Percentiles rank a stretch among this genome's conserved stretches.
Conservation (phyloP, 1,284 basidiomycete genomes). For the Trametes hirsuta region DNA sequence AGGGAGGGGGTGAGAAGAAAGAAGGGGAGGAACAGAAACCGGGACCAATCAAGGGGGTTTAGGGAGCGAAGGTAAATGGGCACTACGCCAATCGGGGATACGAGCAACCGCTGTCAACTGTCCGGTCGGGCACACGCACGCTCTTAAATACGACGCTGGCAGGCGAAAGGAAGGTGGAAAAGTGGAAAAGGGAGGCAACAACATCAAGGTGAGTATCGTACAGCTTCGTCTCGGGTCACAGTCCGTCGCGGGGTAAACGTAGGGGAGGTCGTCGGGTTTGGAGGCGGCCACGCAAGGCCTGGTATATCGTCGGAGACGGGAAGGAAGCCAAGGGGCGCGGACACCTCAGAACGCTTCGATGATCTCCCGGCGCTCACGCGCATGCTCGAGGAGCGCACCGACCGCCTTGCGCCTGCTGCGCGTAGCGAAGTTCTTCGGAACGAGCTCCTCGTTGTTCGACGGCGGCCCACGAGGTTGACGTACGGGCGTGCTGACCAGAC, state of each 20-base stretch:
- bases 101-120: slow-evolving; percentile 26
- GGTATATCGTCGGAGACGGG: neutral
- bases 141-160: slow-evolving; percentile 33
- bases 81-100: slow-evolving; percentile 28
- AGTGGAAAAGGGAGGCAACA: slow-evolving; percentile 10
- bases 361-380: slow-evolving; percentile 68
- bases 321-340: slow-evolving; percentile 1
- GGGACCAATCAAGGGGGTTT: slow-evolving; percentile 21
- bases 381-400: slow-evolving; percentile 68
- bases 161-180: slow-evolving; percentile 32
- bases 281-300: slow-evolving; percentile 1
- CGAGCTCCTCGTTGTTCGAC: slow-evolving; percentile 82
- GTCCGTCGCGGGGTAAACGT: slow-evolving; percentile 15
- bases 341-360: slow-evolving; percentile 56
- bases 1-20: neutral
- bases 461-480: slow-evolving; percentile 89
- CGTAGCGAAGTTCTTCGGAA: slow-evolving; percentile 88
- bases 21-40: slow-evolving; percentile 5
- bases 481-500: slow-evolving; percentile 67
- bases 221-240: slow-evolving; percentile 22
- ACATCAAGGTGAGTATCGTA: slow-evolving; percentile 32
- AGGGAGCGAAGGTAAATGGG: slow-evolving; percentile 26
- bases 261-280: slow-evolving; percentile 7
- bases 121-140: slow-evolving; percentile 31
- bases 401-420: slow-evolving; percentile 81